These are phyloP conservation scores for Puccinia horiana DNA, from an alignment of 1,284 basidiomycete species.

Conservation along the genomic window DNA sequence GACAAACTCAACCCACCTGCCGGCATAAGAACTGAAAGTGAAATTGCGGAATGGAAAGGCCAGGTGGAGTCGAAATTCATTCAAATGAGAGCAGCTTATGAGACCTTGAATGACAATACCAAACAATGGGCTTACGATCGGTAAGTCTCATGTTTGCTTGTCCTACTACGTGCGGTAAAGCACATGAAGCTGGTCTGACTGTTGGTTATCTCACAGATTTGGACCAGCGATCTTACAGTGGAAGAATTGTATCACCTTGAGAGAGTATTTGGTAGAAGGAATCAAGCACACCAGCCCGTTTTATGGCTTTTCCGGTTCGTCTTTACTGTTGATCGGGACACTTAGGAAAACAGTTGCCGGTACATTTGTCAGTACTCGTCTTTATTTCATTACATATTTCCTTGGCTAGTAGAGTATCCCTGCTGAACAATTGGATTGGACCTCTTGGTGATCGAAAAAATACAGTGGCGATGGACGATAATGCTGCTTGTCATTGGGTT, in stretches of 20 bases:
- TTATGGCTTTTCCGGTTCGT: conserved; percentile 25
- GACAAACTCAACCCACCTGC: conserved; percentile 38
- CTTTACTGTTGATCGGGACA: conserved; percentile 16
- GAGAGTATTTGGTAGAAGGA: conserved; percentile 37
- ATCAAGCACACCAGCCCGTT: conserved; percentile 17
- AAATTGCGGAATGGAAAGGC: conserved; percentile 17
- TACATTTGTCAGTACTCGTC: conserved; percentile 32
- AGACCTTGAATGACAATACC: conserved; percentile 35
- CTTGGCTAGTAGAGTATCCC: background rate
- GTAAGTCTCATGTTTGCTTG: background rate
- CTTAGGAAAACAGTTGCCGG: conserved; percentile 26
- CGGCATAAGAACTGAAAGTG: conserved; percentile 5
- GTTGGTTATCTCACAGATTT: conserved; percentile 10
- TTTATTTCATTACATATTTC: background rate
- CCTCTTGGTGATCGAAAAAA: background rate
- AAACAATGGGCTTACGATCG: conserved; percentile 46
- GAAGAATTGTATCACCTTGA: conserved; percentile 36
- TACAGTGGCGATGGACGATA: conserved; percentile 37
- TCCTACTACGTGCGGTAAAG: background rate
- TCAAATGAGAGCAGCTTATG: conserved; percentile 38
- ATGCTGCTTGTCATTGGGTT: conserved; percentile 11
- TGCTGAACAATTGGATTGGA: background rate
- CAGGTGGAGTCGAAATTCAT: conserved; percentile 36
- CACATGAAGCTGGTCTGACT: background rate
- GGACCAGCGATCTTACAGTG: conserved; percentile 16